Conservation (phyloP, 1,139 yeast genomes). For the Hyphopichia buzzinii region DNA sequence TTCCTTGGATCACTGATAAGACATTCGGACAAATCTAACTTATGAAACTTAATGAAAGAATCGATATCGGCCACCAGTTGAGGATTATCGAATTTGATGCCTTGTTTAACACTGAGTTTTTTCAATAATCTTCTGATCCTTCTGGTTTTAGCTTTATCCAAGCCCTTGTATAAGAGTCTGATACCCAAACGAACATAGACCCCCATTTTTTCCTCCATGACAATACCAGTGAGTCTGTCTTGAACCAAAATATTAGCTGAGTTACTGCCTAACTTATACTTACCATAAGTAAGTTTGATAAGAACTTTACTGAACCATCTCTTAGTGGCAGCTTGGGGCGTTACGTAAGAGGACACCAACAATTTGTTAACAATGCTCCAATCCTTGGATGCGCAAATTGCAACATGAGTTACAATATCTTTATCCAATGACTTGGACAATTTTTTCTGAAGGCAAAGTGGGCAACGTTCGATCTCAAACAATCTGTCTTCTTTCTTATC, state of each 20-base stretch:
- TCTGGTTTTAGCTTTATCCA: slow-evolving; percentile 53
- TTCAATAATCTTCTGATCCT: slow-evolving; percentile 57
- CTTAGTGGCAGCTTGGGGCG: slow-evolving; percentile 79
- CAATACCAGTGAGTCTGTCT: slow-evolving; percentile 82
- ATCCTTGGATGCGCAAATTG: slow-evolving; percentile 79
- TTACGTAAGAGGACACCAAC: slow-evolving; percentile 68
- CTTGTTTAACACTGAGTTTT: slow-evolving; percentile 75
- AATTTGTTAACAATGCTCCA: slow-evolving; percentile 70
- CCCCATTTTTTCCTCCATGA: slow-evolving; percentile 90
- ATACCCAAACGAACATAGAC: slow-evolving; percentile 87
- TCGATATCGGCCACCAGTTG: slow-evolving; percentile 63
- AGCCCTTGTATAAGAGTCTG: slow-evolving; percentile 75
- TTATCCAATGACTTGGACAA: slow-evolving; percentile 54
- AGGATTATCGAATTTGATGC: slow-evolving; percentile 75
- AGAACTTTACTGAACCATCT: slow-evolving; percentile 85
- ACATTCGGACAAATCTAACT: slow-evolving; percentile 71
- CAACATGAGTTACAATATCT: slow-evolving; percentile 81
- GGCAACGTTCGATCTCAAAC: slow-evolving; percentile 67
- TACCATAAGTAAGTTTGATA: slow-evolving; percentile 85
- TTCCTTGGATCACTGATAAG: slow-evolving; percentile 44
- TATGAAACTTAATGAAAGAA: slow-evolving; percentile 80
- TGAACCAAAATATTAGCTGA: slow-evolving; percentile 94
- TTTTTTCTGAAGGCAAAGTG: slow-evolving; percentile 67
- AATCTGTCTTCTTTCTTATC: slow-evolving; percentile 35
- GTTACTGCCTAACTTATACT: slow-evolving; percentile 81